These are phyloP conservation scores for Didymella glomerata DNA, from an alignment of 2,329 filamentous ascomycete genomes.

Conservation along the genomic window DNA sequence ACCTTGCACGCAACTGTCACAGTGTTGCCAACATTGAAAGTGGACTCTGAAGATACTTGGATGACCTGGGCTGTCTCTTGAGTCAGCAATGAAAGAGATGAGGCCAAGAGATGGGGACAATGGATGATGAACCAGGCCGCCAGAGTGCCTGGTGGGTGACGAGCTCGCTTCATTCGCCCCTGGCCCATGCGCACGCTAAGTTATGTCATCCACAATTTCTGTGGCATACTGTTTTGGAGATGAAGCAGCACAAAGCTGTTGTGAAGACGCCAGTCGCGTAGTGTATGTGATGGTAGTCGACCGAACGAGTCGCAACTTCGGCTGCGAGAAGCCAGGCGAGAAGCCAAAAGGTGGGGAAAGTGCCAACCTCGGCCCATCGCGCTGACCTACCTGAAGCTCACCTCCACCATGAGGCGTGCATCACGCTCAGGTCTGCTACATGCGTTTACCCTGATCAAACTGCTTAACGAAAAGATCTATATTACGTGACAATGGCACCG, in stretches of 20 bases:
- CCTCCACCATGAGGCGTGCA: not conserved
- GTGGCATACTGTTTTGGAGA: not conserved
- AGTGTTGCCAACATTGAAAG: not conserved
- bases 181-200: not conserved
- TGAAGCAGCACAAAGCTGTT: not conserved
- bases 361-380: constrained; percentile 19
- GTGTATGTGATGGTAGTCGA: not conserved
- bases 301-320: constrained; percentile 13
- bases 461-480: not conserved
- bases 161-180: not conserved
- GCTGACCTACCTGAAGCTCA: constrained; percentile 4
- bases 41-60: not conserved
- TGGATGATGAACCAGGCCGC: not conserved
- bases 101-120: not conserved
- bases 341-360: constrained; percentile 16
- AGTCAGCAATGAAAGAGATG: not conserved
- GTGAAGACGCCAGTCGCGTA: not conserved
- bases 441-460: not conserved
- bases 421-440: not conserved
- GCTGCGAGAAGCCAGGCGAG: not conserved
- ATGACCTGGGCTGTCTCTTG: constrained; percentile 5
- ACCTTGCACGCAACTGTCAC: constrained; percentile 1
- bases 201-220: not conserved
- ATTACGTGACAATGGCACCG: constrained; percentile 32
- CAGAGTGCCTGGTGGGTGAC: not conserved